Evolutionary conservation across 2,329 filamentous ascomycete genomes (phyloP).

Genomic region (Calonectria hongkongensis): DNA sequence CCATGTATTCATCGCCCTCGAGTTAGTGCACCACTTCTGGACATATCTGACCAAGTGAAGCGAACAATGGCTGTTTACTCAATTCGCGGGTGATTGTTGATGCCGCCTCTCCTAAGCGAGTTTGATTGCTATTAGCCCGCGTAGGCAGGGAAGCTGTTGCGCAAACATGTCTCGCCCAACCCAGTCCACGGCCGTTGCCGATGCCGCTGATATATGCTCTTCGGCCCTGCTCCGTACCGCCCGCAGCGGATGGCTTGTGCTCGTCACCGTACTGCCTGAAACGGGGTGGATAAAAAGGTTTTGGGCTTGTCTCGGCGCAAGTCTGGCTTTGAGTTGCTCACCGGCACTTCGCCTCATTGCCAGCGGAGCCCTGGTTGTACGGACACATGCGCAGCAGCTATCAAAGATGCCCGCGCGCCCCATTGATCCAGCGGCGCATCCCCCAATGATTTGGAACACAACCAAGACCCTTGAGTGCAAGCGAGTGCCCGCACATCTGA

Average conservation of each 20-base stretch:
- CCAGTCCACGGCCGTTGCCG: not conserved
- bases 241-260: not conserved
- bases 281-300: not conserved
- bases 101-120: not conserved
- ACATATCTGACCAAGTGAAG: no score
- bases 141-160: not conserved
- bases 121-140: not conserved
- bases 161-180: not conserved
- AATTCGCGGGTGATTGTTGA: not conserved
- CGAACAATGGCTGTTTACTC: no score
- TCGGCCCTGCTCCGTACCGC: not conserved
- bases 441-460: constrained; percentile 12
- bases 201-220: not conserved
- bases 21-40: no score
- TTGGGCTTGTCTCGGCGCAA: not conserved
- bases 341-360: constrained; percentile 1
- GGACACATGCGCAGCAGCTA: constrained; percentile 4
- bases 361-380: not conserved
- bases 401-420: not conserved
- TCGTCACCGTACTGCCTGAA: not conserved
- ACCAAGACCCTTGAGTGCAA: not conserved
- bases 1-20: no score
- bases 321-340: not conserved
- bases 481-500: constrained; percentile 1
- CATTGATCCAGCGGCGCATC: not conserved